Percentiles rank a stretch among this genome's conserved stretches.
These are phyloP conservation scores for Sporothrix globosa DNA, from an alignment of 2,329 filamentous ascomycete genomes.

Conservation along the genomic window DNA sequence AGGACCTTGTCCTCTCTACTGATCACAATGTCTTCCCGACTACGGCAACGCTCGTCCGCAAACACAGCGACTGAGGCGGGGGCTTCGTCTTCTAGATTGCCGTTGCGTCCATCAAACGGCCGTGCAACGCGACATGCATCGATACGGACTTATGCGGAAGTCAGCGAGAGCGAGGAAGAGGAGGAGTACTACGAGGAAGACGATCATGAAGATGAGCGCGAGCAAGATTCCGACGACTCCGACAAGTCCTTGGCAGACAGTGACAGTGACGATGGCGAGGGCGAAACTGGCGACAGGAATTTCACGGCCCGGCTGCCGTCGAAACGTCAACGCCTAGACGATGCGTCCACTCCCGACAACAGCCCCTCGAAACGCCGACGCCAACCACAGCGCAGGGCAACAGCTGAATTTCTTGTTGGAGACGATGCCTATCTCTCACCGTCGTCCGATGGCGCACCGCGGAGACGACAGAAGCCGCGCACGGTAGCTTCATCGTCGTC, in stretches of 20 bases:
- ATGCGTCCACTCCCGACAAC: background rate
- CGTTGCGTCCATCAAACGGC: conserved; percentile 22
- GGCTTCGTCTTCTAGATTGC: background rate
- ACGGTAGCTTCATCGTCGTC: background rate
- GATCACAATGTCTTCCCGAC: conserved; percentile 24
- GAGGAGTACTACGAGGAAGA: conserved; percentile 24
- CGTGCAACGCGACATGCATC: conserved; percentile 32
- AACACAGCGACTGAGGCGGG: background rate
- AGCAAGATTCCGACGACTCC: conserved; percentile 18
- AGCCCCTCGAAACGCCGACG: conserved; percentile 23
- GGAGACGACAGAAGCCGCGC: background rate
- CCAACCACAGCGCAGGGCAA: conserved; percentile 19
- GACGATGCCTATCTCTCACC: conserved; percentile 32
- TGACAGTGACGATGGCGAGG: conserved; percentile 10
- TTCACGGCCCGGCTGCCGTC: conserved; percentile 4
- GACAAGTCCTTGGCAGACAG: conserved; percentile 8
- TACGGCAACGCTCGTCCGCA: conserved; percentile 18
- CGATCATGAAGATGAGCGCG: background rate
- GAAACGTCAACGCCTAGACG: conserved; percentile 13
- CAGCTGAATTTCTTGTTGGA: background rate
- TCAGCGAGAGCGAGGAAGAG: conserved; percentile 25
- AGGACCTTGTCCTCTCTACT: background rate
- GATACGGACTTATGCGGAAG: conserved; percentile 21
- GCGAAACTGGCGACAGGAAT: conserved; percentile 25
- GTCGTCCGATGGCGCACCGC: conserved; percentile 24